A percentile compares a stretch with the other conserved stretches of the same genome.
Evolutionary conservation across 23 red algal species (phyloP).

Genomic region (Gracilaria gracilis): DNA sequence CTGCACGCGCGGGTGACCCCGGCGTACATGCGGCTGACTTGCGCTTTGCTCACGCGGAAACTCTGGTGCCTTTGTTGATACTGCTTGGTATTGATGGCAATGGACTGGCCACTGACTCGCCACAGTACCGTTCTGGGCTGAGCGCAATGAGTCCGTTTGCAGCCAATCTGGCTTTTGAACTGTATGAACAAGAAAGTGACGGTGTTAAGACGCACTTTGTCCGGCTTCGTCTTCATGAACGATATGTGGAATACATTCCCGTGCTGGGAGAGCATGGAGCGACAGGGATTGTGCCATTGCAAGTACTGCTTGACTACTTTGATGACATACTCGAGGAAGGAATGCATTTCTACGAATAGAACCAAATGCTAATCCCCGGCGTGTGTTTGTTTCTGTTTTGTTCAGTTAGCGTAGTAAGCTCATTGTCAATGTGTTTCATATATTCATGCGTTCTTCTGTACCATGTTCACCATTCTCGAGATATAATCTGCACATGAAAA

Average conservation of each 20-base stretch:
- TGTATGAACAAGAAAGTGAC: slow-evolving; percentile 46
- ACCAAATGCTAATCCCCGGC: background rate
- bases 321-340: slow-evolving; percentile 58
- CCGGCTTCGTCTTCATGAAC: slow-evolving; percentile 77
- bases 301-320: slow-evolving; percentile 60
- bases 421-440: background rate
- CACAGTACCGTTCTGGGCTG: slow-evolving; percentile 37
- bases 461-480: background rate
- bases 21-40: slow-evolving; percentile 56
- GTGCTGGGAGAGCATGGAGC: slow-evolving; percentile 45
- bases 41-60: slow-evolving; percentile 78
- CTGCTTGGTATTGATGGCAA: slow-evolving; percentile 71
- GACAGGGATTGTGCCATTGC: slow-evolving; percentile 42
- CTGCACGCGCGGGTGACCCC: slow-evolving; percentile 23
- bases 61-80: slow-evolving; percentile 73
- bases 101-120: slow-evolving; percentile 11
- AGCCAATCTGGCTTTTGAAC: slow-evolving; percentile 72
- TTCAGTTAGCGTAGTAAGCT: slow-evolving; percentile 8
- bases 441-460: background rate
- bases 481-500: slow-evolving; percentile 8
- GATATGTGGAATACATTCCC: slow-evolving; percentile 71
- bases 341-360: slow-evolving; percentile 51
- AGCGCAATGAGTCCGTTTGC: slow-evolving; percentile 71
- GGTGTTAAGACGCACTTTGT: slow-evolving; percentile 46
- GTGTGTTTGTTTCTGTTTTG: slow-evolving; percentile 9